phyloP scores from a whole-genome alignment of 305 asterid species.

The Fraxinus xanthoxyloides region DNA sequence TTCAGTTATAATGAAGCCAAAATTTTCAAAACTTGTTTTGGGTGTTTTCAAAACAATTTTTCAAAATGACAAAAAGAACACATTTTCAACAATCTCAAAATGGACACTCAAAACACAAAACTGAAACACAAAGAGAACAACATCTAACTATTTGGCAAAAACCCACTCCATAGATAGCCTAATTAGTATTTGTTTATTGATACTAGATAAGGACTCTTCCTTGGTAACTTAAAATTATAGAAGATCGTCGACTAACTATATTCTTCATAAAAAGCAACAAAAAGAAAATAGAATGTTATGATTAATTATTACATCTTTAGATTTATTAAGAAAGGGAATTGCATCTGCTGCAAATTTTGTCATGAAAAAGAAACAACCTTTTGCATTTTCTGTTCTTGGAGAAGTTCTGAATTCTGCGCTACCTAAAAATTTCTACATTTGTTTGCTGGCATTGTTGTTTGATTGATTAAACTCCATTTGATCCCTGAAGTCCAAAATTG shows the following conservation, averaged over 20 bases:
- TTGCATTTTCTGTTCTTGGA: not conserved
- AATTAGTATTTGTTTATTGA: not conserved
- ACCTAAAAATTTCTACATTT: conserved; percentile 7
- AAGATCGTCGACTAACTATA: not conserved
- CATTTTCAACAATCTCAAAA: too few species aligned
- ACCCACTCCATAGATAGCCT: not conserved
- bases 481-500: conserved; percentile 8
- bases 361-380: not conserved
- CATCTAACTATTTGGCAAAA: not conserved
- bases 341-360: not conserved
- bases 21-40: too few species aligned
- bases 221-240: too few species aligned
- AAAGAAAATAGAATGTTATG: not conserved
- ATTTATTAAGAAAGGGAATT: not conserved
- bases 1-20: too few species aligned
- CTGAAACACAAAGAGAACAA: too few species aligned
- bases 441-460: not conserved
- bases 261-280: too few species aligned
- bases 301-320: not conserved
- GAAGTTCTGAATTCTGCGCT: not conserved
- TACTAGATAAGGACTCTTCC: not conserved
- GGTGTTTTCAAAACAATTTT: too few species aligned
- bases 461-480: not conserved
- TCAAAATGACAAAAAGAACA: too few species aligned
- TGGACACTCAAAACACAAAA: too few species aligned